Evolutionary conservation across 441 rosid species (phyloP), one percentile per base, ranked within the genome.

Genomic region (Monsonia emarginata): DNA sequence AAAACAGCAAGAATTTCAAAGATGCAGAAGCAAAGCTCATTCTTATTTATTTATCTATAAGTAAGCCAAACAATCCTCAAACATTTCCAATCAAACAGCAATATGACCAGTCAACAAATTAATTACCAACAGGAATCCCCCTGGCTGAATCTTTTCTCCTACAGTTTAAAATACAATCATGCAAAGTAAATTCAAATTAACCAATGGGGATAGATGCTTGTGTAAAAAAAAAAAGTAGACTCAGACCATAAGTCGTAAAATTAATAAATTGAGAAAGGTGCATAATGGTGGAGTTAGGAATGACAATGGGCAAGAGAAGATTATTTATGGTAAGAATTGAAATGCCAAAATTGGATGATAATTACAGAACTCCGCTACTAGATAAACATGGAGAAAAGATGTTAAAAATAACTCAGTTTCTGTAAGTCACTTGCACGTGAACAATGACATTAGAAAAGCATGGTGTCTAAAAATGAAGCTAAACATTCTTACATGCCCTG

Each of bases 401-500:
- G n/a, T n/a, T n/a, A n/a, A n/a, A n/a, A n/a, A 44, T 9, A 2
- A 24, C 56, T 34, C 26, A 26, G 66, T 68, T n/a, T n/a, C n/a
- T n/a, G 66, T 68, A 46, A 52, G 16, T 14, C 26, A 69, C 24
- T 21, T 61, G 46, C 38, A 40, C 61, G 61, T 21, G 16, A 14
- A 76, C 22, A 72, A 32, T 52, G 40, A 54, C 69, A 69, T 27
- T 25, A 72, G 65, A 26, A 50, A 1, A 40, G 48, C 4, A 27
- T 28, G 38, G 14, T 26, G 11, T 42, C 10, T 27, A 40, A 10
- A 77, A 46, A 64, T 25, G 44, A 48, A 67, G 62, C 18, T 38
- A 21, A 66, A 73, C 63, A 61, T 28, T 54, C 89, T 82, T 83
- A 93, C 97, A 84, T 94, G 97, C 54, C 99, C 97, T 18, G 97